Evolutionary conservation across 2,329 filamentous ascomycete genomes (phyloP).

Genomic region (Epichloe baconii): DNA sequence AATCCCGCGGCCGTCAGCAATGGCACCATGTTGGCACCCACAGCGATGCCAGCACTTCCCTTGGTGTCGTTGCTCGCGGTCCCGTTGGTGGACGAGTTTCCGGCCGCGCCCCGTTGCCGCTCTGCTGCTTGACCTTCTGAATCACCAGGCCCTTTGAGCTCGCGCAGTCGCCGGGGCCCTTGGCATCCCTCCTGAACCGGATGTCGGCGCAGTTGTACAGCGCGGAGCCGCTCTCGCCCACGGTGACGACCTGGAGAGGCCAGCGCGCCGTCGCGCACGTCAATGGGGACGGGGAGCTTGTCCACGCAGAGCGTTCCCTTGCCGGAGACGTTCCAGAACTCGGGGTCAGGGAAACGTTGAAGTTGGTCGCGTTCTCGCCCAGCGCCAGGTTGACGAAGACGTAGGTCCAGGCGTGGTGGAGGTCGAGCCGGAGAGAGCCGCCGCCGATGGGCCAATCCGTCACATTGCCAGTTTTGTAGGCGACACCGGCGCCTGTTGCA

Average conservation of each 20-base stretch:
- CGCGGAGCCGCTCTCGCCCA: constrained; percentile 42
- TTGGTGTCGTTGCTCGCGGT: not conserved
- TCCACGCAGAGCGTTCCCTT: constrained; percentile 55
- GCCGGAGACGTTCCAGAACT: constrained; percentile 45
- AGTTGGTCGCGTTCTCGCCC: constrained; percentile 41
- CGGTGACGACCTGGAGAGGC: constrained; percentile 60
- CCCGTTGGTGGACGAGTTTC: not conserved
- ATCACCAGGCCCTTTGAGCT: constrained; percentile 30
- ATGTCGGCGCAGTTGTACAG: constrained; percentile 70
- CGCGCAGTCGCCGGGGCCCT: constrained; percentile 26
- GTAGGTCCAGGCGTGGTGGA: constrained; percentile 40
- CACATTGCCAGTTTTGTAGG: constrained; percentile 28
- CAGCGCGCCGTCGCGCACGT: constrained; percentile 44
- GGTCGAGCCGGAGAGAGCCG: constrained; percentile 32
- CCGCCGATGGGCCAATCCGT: constrained; percentile 42
- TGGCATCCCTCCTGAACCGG: constrained; percentile 43
- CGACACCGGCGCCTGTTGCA: constrained; percentile 32
- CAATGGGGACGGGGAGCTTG: constrained; percentile 40
- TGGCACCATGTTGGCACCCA: constrained; percentile 14
- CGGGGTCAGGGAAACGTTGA: constrained; percentile 55
- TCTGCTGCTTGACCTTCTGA: constrained; percentile 18
- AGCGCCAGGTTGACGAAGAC: constrained; percentile 41
- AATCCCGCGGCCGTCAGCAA: constrained; percentile 25
- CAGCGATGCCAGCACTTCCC: constrained; percentile 11
- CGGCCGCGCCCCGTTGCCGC: constrained; percentile 5